Evolutionary conservation across 1,284 basidiomycete genomes (phyloP).

Genomic region (Rhodotorula mucilaginosa): DNA sequence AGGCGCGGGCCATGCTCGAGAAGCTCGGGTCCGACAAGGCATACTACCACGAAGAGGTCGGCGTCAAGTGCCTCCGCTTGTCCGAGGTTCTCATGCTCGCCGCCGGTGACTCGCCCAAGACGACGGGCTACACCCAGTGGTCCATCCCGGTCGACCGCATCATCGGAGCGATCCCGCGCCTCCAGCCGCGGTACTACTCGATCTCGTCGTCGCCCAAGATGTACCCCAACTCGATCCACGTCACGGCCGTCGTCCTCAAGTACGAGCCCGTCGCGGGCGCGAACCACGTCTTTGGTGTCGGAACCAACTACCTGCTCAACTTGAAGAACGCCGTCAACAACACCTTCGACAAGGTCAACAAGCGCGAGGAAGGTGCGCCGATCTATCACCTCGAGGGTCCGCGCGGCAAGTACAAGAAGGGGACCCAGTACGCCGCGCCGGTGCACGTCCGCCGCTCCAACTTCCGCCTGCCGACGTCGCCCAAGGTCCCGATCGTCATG

Average conservation of each 20-base stretch:
- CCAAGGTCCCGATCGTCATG: slow-evolving; percentile 98
- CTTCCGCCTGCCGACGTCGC: slow-evolving; percentile 93
- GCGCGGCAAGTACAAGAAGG: slow-evolving; percentile 76
- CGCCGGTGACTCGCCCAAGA: slow-evolving; percentile 61
- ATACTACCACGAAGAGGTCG: slow-evolving; percentile 71
- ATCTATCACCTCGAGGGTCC: slow-evolving; percentile 85
- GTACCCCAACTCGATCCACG: slow-evolving; percentile 80
- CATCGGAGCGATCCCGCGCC: slow-evolving; percentile 83
- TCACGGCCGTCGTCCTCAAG: slow-evolving; percentile 91
- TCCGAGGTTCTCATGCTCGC: slow-evolving; percentile 87
- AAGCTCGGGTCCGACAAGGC: slow-evolving; percentile 83
- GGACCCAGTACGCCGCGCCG: slow-evolving; percentile 57
- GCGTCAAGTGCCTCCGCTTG: slow-evolving; percentile 79
- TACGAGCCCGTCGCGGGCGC: slow-evolving; percentile 61
- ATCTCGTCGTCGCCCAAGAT: slow-evolving; percentile 97
- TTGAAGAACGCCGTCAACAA: slow-evolving; percentile 68
- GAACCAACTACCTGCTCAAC: slow-evolving; percentile 88
- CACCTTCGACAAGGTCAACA: slow-evolving; percentile 43
- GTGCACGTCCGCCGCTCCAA: slow-evolving; percentile 93
- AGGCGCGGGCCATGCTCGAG: slow-evolving; percentile 71
- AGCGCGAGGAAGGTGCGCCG: slow-evolving; percentile 56
- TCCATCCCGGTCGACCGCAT: slow-evolving; percentile 95
- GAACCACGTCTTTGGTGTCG: slow-evolving; percentile 74
- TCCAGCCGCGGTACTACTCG: slow-evolving; percentile 96
- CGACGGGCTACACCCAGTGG: slow-evolving; percentile 74